These are phyloP conservation scores for Phytopythium kandeliae DNA, from an alignment of 352 stramenopile genomes.

Conservation along the genomic window DNA sequence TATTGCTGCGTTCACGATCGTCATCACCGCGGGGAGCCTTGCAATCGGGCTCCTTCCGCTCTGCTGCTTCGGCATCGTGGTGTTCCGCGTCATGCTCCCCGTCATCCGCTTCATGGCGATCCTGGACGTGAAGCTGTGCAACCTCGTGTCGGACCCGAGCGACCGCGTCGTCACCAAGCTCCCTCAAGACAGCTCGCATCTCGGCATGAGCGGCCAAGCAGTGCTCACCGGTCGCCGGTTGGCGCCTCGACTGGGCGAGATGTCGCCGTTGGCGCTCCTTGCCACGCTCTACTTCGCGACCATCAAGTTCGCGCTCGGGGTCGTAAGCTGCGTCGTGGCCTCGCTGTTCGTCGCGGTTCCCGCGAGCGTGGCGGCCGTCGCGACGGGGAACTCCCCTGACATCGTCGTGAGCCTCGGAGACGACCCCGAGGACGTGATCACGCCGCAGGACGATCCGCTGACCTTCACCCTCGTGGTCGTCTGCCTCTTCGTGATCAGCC, in stretches of 20 bases:
- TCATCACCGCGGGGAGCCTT: conserved; percentile 33
- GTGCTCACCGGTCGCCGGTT: conserved; percentile 33
- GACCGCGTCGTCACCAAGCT: conserved; percentile 46
- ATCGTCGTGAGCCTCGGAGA: conserved; percentile 18
- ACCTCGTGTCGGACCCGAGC: conserved; percentile 36
- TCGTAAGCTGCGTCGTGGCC: conserved; percentile 33
- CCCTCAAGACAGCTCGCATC: not conserved
- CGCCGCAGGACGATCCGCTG: conserved; percentile 28
- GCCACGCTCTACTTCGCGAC: conserved; percentile 57
- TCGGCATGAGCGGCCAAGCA: conserved; percentile 13
- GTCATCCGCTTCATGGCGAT: conserved; percentile 41
- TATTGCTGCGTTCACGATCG: conserved; percentile 34
- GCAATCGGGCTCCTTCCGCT: conserved; percentile 42
- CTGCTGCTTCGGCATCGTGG: conserved; percentile 58
- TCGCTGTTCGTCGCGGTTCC: conserved; percentile 27
- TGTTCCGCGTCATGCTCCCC: conserved; percentile 45
- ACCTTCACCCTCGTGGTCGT: conserved; percentile 32
- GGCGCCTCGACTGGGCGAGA: conserved; percentile 36
- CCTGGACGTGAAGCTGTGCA: conserved; percentile 60
- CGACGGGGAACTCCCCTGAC: conserved; percentile 15
- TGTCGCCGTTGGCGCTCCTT: conserved; percentile 57
- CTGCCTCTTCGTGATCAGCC: conserved; percentile 44
- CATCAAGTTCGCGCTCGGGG: conserved; percentile 56
- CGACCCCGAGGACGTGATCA: conserved; percentile 16
- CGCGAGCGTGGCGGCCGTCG: conserved; percentile 11